Conservation (phyloP, 2,329 filamentous ascomycete species). For the Penicillium nordicum region DNA sequence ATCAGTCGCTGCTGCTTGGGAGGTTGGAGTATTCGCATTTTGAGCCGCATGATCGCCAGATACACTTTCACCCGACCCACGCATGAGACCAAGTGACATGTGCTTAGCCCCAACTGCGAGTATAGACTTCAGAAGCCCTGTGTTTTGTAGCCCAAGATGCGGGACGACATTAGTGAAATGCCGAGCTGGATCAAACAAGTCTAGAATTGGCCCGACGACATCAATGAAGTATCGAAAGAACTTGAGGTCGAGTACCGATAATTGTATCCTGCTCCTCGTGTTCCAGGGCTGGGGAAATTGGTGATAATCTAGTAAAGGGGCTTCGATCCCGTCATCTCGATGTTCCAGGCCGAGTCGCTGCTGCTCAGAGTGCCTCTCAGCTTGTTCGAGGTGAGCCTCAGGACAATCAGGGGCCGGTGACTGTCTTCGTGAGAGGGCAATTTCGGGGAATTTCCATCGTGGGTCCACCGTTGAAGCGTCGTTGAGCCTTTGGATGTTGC, state of each 20-base stretch:
- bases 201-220: conserved; percentile 7
- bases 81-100: conserved; percentile 4
- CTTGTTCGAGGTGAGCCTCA: not conserved
- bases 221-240: conserved; percentile 8
- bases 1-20: not conserved
- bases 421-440: conserved; percentile 9
- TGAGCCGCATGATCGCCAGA: not conserved
- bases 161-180: conserved; percentile 19
- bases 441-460: not conserved
- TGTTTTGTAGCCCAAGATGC: conserved; percentile 7
- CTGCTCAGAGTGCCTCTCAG: not conserved
- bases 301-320: not conserved
- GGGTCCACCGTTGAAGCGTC: not conserved
- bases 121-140: not conserved
- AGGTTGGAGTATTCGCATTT: not conserved
- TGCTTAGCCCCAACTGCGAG: conserved; percentile 6
- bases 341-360: not conserved
- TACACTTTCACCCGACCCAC: not conserved
- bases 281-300: conserved; percentile 12
- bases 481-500: not conserved
- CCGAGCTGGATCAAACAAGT: conserved; percentile 14
- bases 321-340: not conserved
- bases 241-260: conserved; percentile 3
- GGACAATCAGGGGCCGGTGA: not conserved
- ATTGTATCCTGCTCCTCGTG: conserved; percentile 9